Percentiles rank a stretch among this genome's conserved stretches.
Evolutionary conservation across 148 eudicot species (phyloP).

Genomic region (Fallopia convolvulus): DNA sequence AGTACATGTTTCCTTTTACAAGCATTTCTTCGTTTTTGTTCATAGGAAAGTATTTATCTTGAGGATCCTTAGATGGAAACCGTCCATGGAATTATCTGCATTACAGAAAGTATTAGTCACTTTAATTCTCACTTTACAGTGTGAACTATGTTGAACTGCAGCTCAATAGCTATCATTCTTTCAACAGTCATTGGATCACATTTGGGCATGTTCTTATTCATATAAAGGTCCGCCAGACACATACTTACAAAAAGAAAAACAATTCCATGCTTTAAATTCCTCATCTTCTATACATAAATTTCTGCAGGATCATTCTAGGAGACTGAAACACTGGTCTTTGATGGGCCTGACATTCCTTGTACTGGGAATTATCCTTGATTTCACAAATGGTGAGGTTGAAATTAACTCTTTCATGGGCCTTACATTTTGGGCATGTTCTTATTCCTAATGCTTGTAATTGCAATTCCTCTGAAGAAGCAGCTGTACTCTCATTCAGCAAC

Average conservation of each 20-base stretch:
- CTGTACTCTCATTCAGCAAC: conserved; percentile 78
- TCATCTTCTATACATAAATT: not conserved
- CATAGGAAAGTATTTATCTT: not conserved
- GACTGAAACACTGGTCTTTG: conserved; percentile 65
- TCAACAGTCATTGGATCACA: conserved; percentile 77
- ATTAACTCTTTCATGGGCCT: conserved; percentile 11
- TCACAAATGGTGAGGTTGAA: conserved; percentile 52
- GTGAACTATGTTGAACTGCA: conserved; percentile 22
- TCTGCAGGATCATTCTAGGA: conserved; percentile 52
- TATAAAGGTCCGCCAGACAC: conserved; percentile 39
- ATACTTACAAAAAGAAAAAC: not conserved
- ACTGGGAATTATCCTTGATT: conserved; percentile 57
- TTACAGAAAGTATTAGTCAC: not conserved
- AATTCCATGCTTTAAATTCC: not conserved
- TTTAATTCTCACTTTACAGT: not conserved
- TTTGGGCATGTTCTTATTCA: conserved; percentile 82
- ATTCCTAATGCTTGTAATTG: conserved; percentile 29
- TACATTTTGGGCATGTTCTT: not conserved
- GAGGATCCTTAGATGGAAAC: not conserved
- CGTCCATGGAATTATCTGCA: not conserved
- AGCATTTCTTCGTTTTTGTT: not conserved
- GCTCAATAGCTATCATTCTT: conserved; percentile 83
- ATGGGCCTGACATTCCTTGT: conserved; percentile 54
- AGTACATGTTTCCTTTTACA: conserved; percentile 4
- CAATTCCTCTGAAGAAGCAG: conserved; percentile 86